These are phyloP conservation scores for Hemisphaericaspora nanyangensis DNA, from an alignment of 805 yeast genomes.

Conservation along the genomic window DNA sequence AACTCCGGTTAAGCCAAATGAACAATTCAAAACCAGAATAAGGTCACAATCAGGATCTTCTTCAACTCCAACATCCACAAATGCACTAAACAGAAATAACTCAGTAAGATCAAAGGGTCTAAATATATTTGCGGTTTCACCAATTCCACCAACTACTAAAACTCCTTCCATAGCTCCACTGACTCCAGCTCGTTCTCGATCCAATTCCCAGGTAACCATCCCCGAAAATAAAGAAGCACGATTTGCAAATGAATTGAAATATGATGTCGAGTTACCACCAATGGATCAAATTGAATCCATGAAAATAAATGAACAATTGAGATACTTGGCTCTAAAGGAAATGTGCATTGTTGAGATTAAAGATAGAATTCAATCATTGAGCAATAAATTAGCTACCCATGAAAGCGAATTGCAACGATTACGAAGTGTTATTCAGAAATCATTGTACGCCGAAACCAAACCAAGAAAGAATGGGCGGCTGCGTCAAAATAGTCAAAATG, in stretches of 20 bases:
- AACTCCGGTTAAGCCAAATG: not conserved
- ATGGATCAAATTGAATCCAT: slow-evolving; percentile 21
- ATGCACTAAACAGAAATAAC: not conserved
- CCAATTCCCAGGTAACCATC: not conserved
- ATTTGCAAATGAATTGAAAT: slow-evolving; percentile 16
- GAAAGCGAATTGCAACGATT: slow-evolving; percentile 49
- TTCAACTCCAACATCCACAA: slow-evolving; percentile 1
- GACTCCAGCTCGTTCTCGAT: not conserved
- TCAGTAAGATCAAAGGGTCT: slow-evolving; percentile 26
- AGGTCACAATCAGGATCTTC: slow-evolving; percentile 1
- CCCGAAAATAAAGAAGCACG: too few species aligned
- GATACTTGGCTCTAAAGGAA: slow-evolving; percentile 65
- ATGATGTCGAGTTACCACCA: slow-evolving; percentile 30
- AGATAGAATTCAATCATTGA: slow-evolving; percentile 47
- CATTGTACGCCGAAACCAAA: slow-evolving; percentile 37
- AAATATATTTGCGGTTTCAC: slow-evolving; percentile 29
- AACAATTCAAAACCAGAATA: not conserved
- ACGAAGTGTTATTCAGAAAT: slow-evolving; percentile 44
- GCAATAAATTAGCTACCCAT: slow-evolving; percentile 34
- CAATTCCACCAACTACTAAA: slow-evolving; percentile 10
- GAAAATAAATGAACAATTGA: slow-evolving; percentile 52
- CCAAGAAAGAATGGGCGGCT: slow-evolving; percentile 9
- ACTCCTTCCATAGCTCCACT: not conserved
- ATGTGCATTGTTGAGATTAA: slow-evolving; percentile 63
- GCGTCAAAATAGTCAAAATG: slow-evolving; percentile 19